Evolutionary conservation across 106 monocot genomes (phyloP).

Genomic region (Cymbidium sinense): DNA sequence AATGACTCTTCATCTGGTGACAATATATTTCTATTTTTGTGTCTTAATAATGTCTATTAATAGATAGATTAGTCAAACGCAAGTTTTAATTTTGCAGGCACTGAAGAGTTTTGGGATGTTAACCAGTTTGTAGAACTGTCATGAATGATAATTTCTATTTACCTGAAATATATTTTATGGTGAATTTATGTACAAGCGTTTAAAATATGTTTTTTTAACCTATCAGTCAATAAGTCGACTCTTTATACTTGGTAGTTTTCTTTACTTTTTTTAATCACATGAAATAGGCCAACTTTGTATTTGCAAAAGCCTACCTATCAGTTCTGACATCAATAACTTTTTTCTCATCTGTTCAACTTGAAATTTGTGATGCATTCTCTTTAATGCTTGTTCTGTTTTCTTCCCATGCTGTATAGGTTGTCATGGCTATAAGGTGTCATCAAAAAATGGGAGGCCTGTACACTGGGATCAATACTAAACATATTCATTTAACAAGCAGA

Average conservation of each 20-base stretch:
- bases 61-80: background rate
- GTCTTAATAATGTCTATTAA: background rate
- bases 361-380: background rate
- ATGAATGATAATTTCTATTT: background rate
- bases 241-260: background rate
- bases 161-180: background rate
- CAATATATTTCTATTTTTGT: background rate
- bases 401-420: slow-evolving; percentile 48
- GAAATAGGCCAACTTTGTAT: background rate
- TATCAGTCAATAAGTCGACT: too few species aligned
- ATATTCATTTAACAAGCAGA: slow-evolving; percentile 78
- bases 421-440: slow-evolving; percentile 64
- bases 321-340: background rate
- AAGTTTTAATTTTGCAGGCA: background rate
- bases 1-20: background rate
- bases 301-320: background rate
- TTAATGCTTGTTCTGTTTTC: too few species aligned
- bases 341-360: background rate
- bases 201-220: background rate
- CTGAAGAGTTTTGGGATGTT: background rate
- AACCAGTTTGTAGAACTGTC: background rate
- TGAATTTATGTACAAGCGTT: background rate
- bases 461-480: slow-evolving; percentile 73
- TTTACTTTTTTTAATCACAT: background rate
- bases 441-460: slow-evolving; percentile 58